Base-by-base conservation (phyloP, 2,329 filamentous ascomycete genomes). In the Verticillium longisporum region DNA sequence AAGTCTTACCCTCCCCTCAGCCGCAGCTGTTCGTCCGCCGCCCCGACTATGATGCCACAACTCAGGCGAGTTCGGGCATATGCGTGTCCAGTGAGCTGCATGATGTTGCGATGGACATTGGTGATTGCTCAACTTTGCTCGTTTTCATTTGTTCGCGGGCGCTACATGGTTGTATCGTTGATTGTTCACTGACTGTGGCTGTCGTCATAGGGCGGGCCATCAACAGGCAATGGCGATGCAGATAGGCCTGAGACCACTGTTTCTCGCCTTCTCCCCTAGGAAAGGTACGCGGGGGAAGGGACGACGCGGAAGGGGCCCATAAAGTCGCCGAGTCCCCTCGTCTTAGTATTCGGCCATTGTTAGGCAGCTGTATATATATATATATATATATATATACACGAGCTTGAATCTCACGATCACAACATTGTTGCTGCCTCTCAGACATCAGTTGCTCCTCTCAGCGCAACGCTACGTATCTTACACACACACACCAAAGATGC, bases 401-500 rank as follows among this genome's bases (percentile, higher is more conserved):
- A 10, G 6, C 18, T 26, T 50, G 45, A 21, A 18, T 4, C 45
- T 18, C n/a, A 21, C 45, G 45, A 26, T 50, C 9, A 18, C 45
- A 26, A 50, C 18, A 21, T 50, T 7, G 45, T 10, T 50, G 15
- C 38, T 9, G 36, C 14, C 38, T 41, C 38, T 41, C 14, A 14
- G 11, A 41, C 6, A 11, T 14, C 38, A n/a, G 11, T 3, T 6
- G 2, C 38, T 41, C 6, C 11, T 14, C 13, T n/a, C 38, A 11
- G 45, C 21, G 45, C 45, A 18, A 50, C 45, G 14, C 33, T 32
- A 6, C 13, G 11, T 9, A 13, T 21, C 31, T 32, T 13, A 11
- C 36, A 15, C 34, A 61, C 1, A 36, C 13, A 13, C 9, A n/a
- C 38, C 26, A 31, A 31, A 31, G 1, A 63, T 65, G 63, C 60